phyloP scores from a whole-genome alignment of 78 protist species.

The Pelomyxa schiedti region DNA sequence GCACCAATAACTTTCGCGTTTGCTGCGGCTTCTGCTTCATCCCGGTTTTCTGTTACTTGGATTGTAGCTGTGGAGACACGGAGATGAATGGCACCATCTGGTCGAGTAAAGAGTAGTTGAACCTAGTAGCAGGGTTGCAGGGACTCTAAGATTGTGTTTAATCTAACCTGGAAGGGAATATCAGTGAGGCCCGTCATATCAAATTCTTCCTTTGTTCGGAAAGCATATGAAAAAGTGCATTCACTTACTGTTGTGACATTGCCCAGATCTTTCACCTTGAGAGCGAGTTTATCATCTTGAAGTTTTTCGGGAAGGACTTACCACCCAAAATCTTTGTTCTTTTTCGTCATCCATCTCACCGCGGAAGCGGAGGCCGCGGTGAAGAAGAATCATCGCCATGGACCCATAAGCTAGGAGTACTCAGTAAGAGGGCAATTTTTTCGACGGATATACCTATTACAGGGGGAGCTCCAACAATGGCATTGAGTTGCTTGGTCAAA shows the following conservation, averaged over 20 bases:
- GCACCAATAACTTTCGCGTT: background rate
- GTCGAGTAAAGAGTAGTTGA: constrained; percentile 33
- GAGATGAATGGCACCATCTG: constrained; percentile 31
- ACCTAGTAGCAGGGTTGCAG: constrained; percentile 29
- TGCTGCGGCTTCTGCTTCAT: constrained; percentile 1
- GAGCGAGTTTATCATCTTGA: background rate
- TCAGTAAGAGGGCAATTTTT: no score
- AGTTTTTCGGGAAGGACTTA: no score
- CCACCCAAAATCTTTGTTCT: background rate
- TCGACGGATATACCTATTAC: no score
- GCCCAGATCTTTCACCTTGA: constrained; percentile 29
- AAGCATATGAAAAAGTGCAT: constrained; percentile 27
- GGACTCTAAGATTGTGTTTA: no score
- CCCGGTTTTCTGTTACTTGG: background rate
- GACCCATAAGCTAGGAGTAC: background rate
- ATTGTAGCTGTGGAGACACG: constrained; percentile 22
- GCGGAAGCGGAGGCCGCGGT: background rate
- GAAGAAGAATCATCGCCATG: constrained; percentile 4
- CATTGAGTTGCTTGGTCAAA: background rate
- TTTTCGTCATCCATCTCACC: background rate
- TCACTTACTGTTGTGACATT: constrained; percentile 37
- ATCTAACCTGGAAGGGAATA: constrained; percentile 8
- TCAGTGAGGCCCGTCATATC: background rate
- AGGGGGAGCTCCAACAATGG: background rate
- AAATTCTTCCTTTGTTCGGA: constrained; percentile 7